Base-by-base conservation (phyloP, 306 rosid species). In the Malus asiatica region DNA sequence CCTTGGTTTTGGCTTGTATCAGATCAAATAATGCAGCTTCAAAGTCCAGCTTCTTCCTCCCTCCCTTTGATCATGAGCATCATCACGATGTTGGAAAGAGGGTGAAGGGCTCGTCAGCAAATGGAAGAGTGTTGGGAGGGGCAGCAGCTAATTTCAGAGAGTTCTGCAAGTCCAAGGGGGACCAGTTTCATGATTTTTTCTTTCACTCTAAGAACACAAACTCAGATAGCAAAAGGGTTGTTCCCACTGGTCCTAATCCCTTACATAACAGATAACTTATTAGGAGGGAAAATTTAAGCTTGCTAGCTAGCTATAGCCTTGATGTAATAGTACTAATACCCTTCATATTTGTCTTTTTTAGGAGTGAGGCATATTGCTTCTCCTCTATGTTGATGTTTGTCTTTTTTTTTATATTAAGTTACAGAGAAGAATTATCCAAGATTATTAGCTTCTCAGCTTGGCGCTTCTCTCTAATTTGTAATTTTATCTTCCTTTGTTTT, bases 201-300 rank as follows among this genome's bases (percentile, higher is more conserved):
- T 82, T 83, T 77, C 80, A 85, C 66, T 70, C 71, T 12, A 71
- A 78, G 44, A 79, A 52, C 70, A 64, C 73, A 4, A 72, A 74
- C 57, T 84, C 85, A 25, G 96, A 92, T 35, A 87, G 84, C 66
- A 89, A 90, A 78, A 82, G 98, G 80, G 85, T 84, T 2, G 96
- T 91, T 77, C 98, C 98, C 3, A 94, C 96, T 0, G 96, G 97
- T 74, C 92, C 98, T 35, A 93, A 94, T 73, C 98, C 97, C 46
- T 81, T 94, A 18, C 98, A 94, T 79, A 94, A 91, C 84, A 84
- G 88, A 89, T 86, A 88, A 80, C 86, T 70, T 10, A 68, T 10
- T 18, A 57, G 27, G 27, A 22, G 5, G 11, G 23, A 67, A 33
- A 14, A 53, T 20, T 0, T 20, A 45, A 73, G 32, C 55, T 51